Evolutionary conservation across 257 asterid genomes (phyloP), one percentile per base, ranked within the genome.

Genomic region (Ocimum tenuiflorum): DNA sequence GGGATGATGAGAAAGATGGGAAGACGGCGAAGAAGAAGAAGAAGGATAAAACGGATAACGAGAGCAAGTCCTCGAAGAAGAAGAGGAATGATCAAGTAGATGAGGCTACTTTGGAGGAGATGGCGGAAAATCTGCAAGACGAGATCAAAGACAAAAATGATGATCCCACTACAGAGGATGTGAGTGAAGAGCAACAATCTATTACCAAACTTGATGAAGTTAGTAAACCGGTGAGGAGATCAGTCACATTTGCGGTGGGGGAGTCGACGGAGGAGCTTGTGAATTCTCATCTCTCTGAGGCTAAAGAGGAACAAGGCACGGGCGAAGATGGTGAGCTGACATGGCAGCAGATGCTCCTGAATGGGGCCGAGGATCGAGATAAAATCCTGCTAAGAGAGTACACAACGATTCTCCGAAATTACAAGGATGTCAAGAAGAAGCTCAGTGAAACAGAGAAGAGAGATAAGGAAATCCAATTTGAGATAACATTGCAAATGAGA

Each of bases 281-380:
- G 15, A 62, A 29, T 24, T 73, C 67, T 20, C 71, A 55, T 53
- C 66, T 58, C 8, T 13, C 39, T 41, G 52, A 54, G 19, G 33
- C 35, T 31, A 71, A 69, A 50, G 64, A 33, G 5, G 54, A 64
- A 18, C 75, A 31, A 41, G 71, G 60, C 17, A 29, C 35, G 23
- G 81, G 36, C 14, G 71, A 69, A 53, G 88, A 75, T 47, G 77
- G 71, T 12, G 87, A 81, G 6, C 57, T 77, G 24, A 78, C 78
- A 76, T 87, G 96, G 96, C 92, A 81, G 80, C 86, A 82, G 69
- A 77, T 87, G 85, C 87, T 92, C 14, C 73, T 85, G 75, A 83
- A 65, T 14, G 99, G 90, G 20, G 54, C 86, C 11, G 96, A 90
- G 63, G 96, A 92, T 56, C 80, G 80, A 59, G 97, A 92, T 60